Conservation (phyloP, 306 rosid genomes). For the Citrullus mucosospermus region DNA sequence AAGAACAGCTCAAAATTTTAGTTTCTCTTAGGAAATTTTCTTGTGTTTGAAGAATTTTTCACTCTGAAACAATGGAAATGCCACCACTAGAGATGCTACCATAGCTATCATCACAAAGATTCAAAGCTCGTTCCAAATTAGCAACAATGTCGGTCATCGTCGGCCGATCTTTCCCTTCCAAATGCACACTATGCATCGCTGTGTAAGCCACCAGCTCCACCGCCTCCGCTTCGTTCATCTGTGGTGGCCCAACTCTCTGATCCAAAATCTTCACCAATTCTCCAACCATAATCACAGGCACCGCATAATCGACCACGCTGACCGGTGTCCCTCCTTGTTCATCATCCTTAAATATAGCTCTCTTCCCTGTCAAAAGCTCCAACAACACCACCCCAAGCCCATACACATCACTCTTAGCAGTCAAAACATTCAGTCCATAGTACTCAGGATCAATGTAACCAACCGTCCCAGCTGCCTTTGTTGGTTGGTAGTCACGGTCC, state of each 20-base stretch:
- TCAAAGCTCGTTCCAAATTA: slow-evolving; percentile 64
- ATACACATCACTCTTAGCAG: slow-evolving; percentile 86
- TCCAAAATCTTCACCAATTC: slow-evolving; percentile 59
- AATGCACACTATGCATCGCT: slow-evolving; percentile 70
- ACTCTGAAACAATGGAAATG: slow-evolving; percentile 54
- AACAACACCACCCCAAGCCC: slow-evolving; percentile 80
- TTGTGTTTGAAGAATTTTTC: slow-evolving; percentile 3
- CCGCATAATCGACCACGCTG: slow-evolving; percentile 67
- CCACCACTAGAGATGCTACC: slow-evolving; percentile 59
- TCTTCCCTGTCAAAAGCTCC: slow-evolving; percentile 83
- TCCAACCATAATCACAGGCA: slow-evolving; percentile 63
- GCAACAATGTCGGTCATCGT: slow-evolving; percentile 75
- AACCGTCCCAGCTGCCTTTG: slow-evolving; percentile 69
- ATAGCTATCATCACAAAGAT: slow-evolving; percentile 42
- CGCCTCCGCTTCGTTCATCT: slow-evolving; percentile 52
- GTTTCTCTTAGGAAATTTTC: not conserved
- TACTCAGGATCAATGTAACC: slow-evolving; percentile 98
- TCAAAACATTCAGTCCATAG: slow-evolving; percentile 71
- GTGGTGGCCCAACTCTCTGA: slow-evolving; percentile 51
- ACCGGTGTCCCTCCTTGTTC: slow-evolving; percentile 46
- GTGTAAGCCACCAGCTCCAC: slow-evolving; percentile 70
- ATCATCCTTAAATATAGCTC: slow-evolving; percentile 56
- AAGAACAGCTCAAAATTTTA: slow-evolving; percentile 19
- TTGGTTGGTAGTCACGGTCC: slow-evolving; percentile 28
- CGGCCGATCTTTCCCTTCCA: slow-evolving; percentile 94